Evolutionary conservation across 768 basidiomycete genomes (phyloP).

Genomic region (Lentinula sp.): DNA sequence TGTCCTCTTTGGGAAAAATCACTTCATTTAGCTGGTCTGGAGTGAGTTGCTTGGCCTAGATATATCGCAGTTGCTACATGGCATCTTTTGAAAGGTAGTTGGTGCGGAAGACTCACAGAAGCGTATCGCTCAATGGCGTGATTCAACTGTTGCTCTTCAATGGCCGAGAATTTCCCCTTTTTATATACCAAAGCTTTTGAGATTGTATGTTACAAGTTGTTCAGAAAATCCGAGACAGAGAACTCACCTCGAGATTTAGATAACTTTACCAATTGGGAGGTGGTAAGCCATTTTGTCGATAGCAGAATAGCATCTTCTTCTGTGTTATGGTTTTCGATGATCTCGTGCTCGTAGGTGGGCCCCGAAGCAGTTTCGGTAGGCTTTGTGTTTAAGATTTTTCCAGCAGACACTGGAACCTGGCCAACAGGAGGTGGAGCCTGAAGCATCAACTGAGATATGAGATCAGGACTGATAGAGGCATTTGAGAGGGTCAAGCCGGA

Average conservation of each 20-base stretch:
- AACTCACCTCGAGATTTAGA: slow-evolving; percentile 58
- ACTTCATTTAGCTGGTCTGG: slow-evolving; percentile 53
- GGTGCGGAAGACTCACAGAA: slow-evolving; percentile 32
- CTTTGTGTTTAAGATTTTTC: slow-evolving; percentile 31
- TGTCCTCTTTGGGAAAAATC: slow-evolving; percentile 64
- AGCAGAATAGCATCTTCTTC: slow-evolving; percentile 62
- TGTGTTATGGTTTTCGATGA: slow-evolving; percentile 33
- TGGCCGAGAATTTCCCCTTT: slow-evolving; percentile 82
- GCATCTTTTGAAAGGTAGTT: neutral
- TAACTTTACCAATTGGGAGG: slow-evolving; percentile 61
- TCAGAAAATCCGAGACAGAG: neutral
- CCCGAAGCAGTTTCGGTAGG: slow-evolving; percentile 17
- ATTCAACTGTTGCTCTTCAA: slow-evolving; percentile 63
- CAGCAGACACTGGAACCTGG: slow-evolving; percentile 37
- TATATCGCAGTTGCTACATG: neutral
- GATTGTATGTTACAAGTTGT: neutral
- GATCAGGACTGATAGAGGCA: slow-evolving; percentile 17
- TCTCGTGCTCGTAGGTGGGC: slow-evolving; percentile 21
- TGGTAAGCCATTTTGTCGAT: slow-evolving; percentile 74
- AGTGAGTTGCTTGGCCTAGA: slow-evolving; percentile 44
- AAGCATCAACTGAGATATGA: slow-evolving; percentile 16
- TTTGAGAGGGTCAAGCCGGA: slow-evolving; percentile 11
- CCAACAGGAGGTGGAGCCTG: slow-evolving; percentile 26
- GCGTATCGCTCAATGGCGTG: slow-evolving; percentile 61
- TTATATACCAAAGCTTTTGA: slow-evolving; percentile 72